Percentiles rank a stretch among this genome's conserved stretches.
Evolutionary conservation across 164 flowering plant species (phyloP).

Genomic region (Tetracentron sinense): DNA sequence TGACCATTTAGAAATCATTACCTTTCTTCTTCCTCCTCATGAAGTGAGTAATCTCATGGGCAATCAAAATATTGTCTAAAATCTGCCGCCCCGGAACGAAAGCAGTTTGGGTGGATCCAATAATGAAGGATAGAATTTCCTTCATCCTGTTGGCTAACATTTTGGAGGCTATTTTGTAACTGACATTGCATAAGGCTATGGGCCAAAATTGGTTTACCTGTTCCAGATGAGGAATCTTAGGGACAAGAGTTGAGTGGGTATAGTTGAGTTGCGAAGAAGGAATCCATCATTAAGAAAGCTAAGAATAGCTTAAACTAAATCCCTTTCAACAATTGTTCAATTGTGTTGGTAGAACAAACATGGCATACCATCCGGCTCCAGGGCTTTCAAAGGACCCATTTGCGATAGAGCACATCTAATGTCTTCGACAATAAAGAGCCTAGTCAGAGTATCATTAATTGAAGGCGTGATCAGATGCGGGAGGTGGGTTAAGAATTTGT

Average conservation of each 20-base stretch:
- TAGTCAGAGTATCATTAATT: no score
- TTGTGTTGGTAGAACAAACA: background rate
- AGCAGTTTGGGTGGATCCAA: background rate
- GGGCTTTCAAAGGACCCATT: background rate
- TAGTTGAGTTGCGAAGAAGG: background rate
- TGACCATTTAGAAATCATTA: background rate
- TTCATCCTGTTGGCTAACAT: no score
- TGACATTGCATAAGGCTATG: background rate
- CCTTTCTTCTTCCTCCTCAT: background rate
- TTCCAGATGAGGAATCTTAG: no score
- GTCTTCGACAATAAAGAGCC: background rate
- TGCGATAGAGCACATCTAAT: background rate
- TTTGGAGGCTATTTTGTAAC: background rate
- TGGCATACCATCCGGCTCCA: background rate
- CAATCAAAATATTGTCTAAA: background rate
- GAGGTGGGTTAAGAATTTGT: no score
- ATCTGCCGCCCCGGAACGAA: background rate
- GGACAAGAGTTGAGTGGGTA: background rate
- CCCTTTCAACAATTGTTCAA: background rate
- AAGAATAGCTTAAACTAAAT: no score
- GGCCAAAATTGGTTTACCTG: conserved; percentile 4
- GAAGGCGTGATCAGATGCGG: no score
- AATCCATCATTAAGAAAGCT: background rate
- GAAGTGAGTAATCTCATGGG: background rate
- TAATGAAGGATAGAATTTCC: no score